Percentiles rank a stretch among this genome's conserved stretches.
Evolutionary conservation across 805 yeast species (phyloP).

Genomic region (Hemisphaericaspora nanyangensis): DNA sequence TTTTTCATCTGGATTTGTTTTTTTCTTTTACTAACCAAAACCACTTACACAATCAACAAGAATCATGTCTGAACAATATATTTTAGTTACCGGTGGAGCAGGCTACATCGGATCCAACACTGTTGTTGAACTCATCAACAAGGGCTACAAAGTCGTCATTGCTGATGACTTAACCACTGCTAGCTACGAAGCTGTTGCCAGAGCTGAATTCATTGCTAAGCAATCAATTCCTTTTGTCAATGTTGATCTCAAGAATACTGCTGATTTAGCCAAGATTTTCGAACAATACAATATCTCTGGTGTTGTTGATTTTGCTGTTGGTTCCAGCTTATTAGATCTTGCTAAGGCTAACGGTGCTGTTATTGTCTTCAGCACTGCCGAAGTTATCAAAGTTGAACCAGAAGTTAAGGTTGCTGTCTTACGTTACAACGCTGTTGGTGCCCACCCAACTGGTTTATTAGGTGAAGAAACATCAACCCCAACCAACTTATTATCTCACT

Average conservation of each 20-base stretch:
- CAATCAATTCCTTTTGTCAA: slow-evolving; percentile 51
- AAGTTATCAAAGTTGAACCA: slow-evolving; percentile 44
- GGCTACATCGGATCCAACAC: slow-evolving; percentile 87
- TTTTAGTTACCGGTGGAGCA: slow-evolving; percentile 81
- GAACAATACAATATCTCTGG: slow-evolving; percentile 46
- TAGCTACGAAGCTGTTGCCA: slow-evolving; percentile 58
- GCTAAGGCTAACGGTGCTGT: slow-evolving; percentile 47
- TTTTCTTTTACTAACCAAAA: neutral
- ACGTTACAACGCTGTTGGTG: slow-evolving; percentile 82
- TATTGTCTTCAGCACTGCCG: slow-evolving; percentile 72
- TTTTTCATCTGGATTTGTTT: neutral
- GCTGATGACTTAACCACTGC: slow-evolving; percentile 70
- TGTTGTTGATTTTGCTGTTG: slow-evolving; percentile 80
- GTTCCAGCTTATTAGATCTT: slow-evolving; percentile 62
- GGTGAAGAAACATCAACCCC: slow-evolving; percentile 87
- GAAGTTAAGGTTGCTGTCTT: slow-evolving; percentile 50
- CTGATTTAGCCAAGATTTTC: slow-evolving; percentile 46
- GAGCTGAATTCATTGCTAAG: slow-evolving; percentile 54
- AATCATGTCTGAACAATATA: slow-evolving; percentile 15
- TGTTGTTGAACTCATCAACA: slow-evolving; percentile 55
- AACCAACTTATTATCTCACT: slow-evolving; percentile 67
- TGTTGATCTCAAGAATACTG: slow-evolving; percentile 53
- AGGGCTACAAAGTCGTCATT: slow-evolving; percentile 67
- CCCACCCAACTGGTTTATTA: slow-evolving; percentile 74
- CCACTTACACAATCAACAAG: neutral